phyloP scores from a whole-genome alignment of 306 rosid species.

The Pachyrhizus erosus region DNA sequence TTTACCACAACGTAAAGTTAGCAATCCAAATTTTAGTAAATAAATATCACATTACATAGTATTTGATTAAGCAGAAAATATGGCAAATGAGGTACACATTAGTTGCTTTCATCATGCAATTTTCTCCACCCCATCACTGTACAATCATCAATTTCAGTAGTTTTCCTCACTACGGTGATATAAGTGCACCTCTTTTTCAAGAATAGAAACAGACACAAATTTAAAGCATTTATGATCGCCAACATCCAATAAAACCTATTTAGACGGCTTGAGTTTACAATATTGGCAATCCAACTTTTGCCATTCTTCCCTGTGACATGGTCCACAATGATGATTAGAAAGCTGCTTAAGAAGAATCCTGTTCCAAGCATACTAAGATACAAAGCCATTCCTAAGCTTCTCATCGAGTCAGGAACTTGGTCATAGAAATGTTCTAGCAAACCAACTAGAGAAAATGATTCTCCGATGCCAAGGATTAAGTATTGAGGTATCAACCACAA shows the following conservation, averaged over 20 bases:
- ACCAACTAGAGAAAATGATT: conserved; percentile 52
- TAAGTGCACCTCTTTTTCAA: conserved; percentile 55
- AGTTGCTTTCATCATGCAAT: background rate
- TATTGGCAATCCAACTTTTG: conserved; percentile 54
- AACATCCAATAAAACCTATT: conserved; percentile 55
- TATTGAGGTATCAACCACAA: conserved; percentile 59
- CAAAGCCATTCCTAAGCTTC: conserved; percentile 60
- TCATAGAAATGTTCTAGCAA: conserved; percentile 60
- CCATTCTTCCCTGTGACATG: conserved; percentile 45
- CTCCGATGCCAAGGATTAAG: conserved; percentile 51
- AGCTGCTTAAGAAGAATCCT: conserved; percentile 55
- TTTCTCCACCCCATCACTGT: conserved; percentile 33
- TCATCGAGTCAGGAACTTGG: conserved; percentile 60
- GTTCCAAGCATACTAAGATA: conserved; percentile 56
- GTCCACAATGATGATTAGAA: conserved; percentile 54
- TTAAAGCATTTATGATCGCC: conserved; percentile 40
- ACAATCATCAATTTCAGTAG: conserved; percentile 3
- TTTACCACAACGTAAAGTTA: background rate
- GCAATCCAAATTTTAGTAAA: background rate
- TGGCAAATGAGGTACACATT: background rate
- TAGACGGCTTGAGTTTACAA: conserved; percentile 50
- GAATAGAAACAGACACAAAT: conserved; percentile 41
- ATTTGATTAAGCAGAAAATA: background rate
- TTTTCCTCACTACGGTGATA: conserved; percentile 39
- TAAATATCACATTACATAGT: background rate